These are phyloP conservation scores for Penicillium vulpinum DNA, from an alignment of 2,329 filamentous ascomycete genomes.

Conservation along the genomic window DNA sequence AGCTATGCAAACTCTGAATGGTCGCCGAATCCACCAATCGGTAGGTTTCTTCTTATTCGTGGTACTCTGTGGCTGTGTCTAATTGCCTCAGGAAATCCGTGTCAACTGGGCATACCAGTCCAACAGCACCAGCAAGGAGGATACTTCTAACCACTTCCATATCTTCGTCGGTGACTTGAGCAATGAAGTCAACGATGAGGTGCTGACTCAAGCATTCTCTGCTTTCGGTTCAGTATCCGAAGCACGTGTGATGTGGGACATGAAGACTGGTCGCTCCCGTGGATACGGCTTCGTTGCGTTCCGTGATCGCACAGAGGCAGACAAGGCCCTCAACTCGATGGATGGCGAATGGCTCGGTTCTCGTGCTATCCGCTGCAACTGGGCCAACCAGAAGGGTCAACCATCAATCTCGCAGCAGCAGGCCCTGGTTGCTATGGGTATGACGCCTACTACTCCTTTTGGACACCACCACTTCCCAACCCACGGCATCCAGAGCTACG, in stretches of 20 bases:
- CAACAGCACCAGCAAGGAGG: constrained; percentile 90
- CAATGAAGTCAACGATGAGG: constrained; percentile 98
- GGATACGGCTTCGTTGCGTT: constrained; percentile 98
- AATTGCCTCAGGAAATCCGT: constrained; percentile 74
- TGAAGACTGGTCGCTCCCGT: constrained; percentile 97
- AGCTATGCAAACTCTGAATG: constrained; percentile 96
- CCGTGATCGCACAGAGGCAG: constrained; percentile 87
- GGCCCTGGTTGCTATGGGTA: constrained; percentile 94
- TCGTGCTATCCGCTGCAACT: constrained; percentile 97
- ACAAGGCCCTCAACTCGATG: constrained; percentile 96
- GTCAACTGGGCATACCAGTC: constrained; percentile 99
- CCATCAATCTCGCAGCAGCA: constrained; percentile 97
- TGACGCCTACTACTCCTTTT: constrained; percentile 95
- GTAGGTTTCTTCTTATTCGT: constrained; percentile 47
- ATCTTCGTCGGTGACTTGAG: constrained; percentile 98
- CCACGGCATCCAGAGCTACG: constrained; percentile 93
- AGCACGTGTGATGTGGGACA: constrained; percentile 99
- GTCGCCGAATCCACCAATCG: constrained; percentile 90
- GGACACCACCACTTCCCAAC: constrained; percentile 98
- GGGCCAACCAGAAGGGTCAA: constrained; percentile 99
- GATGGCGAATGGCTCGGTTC: constrained; percentile 99
- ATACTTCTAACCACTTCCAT: constrained; percentile 97
- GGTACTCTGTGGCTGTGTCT: not conserved
- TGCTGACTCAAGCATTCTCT: constrained; percentile 89
- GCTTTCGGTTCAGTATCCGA: constrained; percentile 95